These are phyloP conservation scores for Fomitopsis palustris DNA, from an alignment of 1,284 basidiomycete species.

Conservation along the genomic window DNA sequence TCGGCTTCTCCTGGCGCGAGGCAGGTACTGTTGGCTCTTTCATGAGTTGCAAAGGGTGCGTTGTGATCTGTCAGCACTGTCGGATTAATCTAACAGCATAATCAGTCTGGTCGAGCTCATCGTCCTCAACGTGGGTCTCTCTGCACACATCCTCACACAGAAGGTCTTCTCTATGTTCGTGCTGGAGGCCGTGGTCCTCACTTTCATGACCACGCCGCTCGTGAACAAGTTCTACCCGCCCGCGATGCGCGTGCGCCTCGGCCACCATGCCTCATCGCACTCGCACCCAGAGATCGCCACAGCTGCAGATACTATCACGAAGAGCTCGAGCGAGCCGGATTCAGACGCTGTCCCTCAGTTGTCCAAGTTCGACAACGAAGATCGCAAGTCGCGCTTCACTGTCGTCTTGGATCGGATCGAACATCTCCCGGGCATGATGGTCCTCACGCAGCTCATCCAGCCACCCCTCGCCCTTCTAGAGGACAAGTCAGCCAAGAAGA, in stretches of 20 bases:
- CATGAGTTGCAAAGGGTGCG: constrained; percentile 73
- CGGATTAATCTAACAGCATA: not conserved
- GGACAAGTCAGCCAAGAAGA: constrained; percentile 1
- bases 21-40: constrained; percentile 63
- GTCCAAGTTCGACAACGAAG: constrained; percentile 20
- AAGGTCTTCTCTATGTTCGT: constrained; percentile 89
- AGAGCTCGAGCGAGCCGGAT: constrained; percentile 2
- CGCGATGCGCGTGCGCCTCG: constrained; percentile 47
- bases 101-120: constrained; percentile 48
- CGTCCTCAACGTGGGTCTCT: constrained; percentile 71
- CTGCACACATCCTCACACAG: constrained; percentile 63
- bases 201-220: constrained; percentile 86
- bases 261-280: constrained; percentile 40
- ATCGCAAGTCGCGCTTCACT: constrained; percentile 58
- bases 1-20: constrained; percentile 59
- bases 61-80: constrained; percentile 1
- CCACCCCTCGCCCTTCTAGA: constrained; percentile 28
- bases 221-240: constrained; percentile 79
- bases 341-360: not conserved
- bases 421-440: constrained; percentile 78
- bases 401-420: constrained; percentile 92
- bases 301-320: constrained; percentile 6
- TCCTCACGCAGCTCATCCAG: constrained; percentile 62
- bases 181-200: constrained; percentile 81
- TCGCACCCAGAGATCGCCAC: constrained; percentile 31